Evolutionary conservation across 768 basidiomycete genomes (phyloP).

Genomic region (Leccinum sublutescens): DNA sequence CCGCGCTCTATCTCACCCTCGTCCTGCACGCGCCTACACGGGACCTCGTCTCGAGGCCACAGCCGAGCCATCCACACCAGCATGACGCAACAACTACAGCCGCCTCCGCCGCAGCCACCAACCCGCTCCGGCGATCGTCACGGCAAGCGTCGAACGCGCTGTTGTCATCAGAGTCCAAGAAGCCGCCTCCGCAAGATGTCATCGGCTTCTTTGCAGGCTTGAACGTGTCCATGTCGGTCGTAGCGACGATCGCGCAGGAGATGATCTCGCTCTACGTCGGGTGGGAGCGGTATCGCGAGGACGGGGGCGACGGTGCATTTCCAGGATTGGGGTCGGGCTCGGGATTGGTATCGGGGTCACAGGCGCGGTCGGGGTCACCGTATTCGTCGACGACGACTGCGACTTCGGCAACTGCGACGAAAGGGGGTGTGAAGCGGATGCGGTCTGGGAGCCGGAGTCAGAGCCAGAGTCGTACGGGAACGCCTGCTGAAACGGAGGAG

Average conservation of each 20-base stretch:
- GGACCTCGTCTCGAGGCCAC: conserved; percentile 40
- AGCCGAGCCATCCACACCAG: conserved; percentile 14
- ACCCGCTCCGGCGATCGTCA: conserved; percentile 55
- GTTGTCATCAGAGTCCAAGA: conserved; percentile 24
- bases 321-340: not conserved
- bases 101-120: not conserved
- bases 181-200: conserved; percentile 53
- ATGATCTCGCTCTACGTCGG: conserved; percentile 86
- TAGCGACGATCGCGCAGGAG: conserved; percentile 87
- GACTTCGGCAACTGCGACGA: not conserved
- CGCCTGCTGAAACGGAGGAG: conserved; percentile 27
- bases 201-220: conserved; percentile 82
- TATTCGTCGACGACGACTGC: conserved; percentile 16
- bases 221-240: conserved; percentile 77
- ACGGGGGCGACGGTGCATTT: conserved; percentile 37
- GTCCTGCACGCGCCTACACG: conserved; percentile 65
- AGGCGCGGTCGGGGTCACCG: conserved; percentile 16
- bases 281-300: conserved; percentile 83
- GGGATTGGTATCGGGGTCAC: not conserved
- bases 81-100: not conserved
- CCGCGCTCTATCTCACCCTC: conserved; percentile 87
- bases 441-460: conserved; percentile 23
- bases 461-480: conserved; percentile 27
- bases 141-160: conserved; percentile 41
- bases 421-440: conserved; percentile 25